These are phyloP conservation scores for Mitragyna speciosa DNA, from an alignment of 257 asterid genomes.

Conservation along the genomic window DNA sequence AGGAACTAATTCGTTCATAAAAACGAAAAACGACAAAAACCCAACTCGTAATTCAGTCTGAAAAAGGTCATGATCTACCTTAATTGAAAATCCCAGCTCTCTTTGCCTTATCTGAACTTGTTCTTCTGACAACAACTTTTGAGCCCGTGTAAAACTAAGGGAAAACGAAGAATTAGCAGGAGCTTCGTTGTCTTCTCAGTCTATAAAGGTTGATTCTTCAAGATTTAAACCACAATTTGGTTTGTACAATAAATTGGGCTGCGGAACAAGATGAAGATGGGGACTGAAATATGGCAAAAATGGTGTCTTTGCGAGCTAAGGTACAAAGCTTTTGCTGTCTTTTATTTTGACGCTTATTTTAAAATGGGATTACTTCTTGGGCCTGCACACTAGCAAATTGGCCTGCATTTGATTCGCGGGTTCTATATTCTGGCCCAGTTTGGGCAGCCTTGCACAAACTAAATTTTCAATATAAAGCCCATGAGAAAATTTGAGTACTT, in stretches of 20 bases:
- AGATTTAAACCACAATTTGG: slow-evolving; percentile 3
- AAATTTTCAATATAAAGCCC: neutral
- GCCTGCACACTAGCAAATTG: neutral
- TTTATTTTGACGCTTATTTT: neutral
- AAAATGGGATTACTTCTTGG: neutral
- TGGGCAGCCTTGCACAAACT: neutral
- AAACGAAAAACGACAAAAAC: slow-evolving; percentile 3
- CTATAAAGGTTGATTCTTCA: slow-evolving; percentile 3
- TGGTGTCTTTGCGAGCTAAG: neutral
- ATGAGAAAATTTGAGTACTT: too few species aligned
- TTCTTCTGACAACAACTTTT: neutral
- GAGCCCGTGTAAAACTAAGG: neutral
- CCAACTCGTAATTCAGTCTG: neutral
- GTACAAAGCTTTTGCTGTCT: neutral
- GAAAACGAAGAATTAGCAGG: neutral
- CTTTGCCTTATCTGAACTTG: neutral
- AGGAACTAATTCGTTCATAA: neutral
- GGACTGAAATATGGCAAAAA: neutral
- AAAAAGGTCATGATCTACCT: neutral
- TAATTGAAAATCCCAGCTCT: neutral
- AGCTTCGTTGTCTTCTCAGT: neutral
- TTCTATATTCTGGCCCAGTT: neutral
- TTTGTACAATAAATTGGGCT: neutral
- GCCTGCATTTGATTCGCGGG: neutral
- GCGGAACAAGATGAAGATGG: neutral